A percentile compares a stretch with the other conserved stretches of the same genome.
phyloP scores from a whole-genome alignment of 2,329 filamentous ascomycete genomes.

The Colletotrichum sp. region DNA sequence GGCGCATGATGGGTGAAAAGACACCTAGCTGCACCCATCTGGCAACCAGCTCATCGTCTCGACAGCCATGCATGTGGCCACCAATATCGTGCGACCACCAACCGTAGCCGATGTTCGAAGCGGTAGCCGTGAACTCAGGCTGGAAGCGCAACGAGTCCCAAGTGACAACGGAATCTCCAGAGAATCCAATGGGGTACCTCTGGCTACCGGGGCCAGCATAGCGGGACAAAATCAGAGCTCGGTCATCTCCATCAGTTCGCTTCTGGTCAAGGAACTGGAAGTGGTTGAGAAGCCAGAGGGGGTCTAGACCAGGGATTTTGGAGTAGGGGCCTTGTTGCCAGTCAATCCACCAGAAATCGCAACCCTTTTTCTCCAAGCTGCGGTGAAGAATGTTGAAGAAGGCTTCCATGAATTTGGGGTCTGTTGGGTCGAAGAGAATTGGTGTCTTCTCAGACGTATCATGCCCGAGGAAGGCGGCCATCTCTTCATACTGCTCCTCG shows the following conservation, averaged over 20 bases:
- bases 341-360: background rate
- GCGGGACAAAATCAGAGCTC: background rate
- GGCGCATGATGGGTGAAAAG: background rate
- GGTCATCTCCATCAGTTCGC: background rate
- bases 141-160: background rate
- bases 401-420: background rate
- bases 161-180: background rate
- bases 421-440: background rate
- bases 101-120: slow-evolving; percentile 64
- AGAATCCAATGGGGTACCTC: background rate
- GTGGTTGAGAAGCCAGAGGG: background rate
- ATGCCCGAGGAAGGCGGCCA: background rate
- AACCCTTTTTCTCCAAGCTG: background rate
- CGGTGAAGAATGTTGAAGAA: background rate
- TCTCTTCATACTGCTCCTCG: background rate
- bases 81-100: slow-evolving; percentile 75
- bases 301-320: background rate
- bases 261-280: background rate
- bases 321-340: background rate
- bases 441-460: background rate
- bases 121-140: background rate
- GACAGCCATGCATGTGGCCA: slow-evolving; percentile 62
- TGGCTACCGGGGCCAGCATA: background rate
- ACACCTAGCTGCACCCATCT: slow-evolving; percentile 68
- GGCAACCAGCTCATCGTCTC: slow-evolving; percentile 62